Evolutionary conservation across 2,329 filamentous ascomycete species (phyloP).

Genomic region (Westerdykella sp.): DNA sequence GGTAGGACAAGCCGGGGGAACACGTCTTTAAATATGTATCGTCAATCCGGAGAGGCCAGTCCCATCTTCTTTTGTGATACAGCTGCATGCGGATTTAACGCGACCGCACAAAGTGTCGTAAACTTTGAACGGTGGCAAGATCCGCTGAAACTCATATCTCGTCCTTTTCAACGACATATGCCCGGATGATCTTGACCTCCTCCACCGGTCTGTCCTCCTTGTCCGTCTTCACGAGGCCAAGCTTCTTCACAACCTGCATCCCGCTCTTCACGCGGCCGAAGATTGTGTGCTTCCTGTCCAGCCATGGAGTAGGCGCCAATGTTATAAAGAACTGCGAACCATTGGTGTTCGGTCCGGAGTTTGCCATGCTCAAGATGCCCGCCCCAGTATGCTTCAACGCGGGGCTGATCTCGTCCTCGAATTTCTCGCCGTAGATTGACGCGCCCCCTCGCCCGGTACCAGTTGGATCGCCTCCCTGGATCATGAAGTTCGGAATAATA

Average conservation of each 20-base stretch:
- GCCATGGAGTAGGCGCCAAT: conserved; percentile 86
- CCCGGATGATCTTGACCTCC: conserved; percentile 72
- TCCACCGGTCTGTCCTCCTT: conserved; percentile 73
- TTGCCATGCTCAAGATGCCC: conserved; percentile 94
- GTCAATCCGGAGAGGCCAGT: too few relatives aligned
- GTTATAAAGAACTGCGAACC: conserved; percentile 96
- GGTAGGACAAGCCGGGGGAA: too few relatives aligned
- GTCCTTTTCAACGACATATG: conserved; percentile 60
- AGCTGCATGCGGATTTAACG: too few relatives aligned
- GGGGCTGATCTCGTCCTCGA: conserved; percentile 81
- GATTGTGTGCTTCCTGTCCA: conserved; percentile 95
- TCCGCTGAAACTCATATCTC: conserved; percentile 19
- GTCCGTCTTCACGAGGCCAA: conserved; percentile 82
- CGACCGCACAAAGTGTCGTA: too few relatives aligned
- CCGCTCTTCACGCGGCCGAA: conserved; percentile 86
- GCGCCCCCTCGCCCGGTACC: conserved; percentile 84
- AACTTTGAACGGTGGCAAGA: too few relatives aligned
- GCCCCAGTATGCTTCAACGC: conserved; percentile 85
- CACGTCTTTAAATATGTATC: too few relatives aligned
- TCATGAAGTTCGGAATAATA: conserved; percentile 93
- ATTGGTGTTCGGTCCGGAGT: conserved; percentile 87
- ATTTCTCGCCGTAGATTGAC: conserved; percentile 89
- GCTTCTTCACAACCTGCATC: conserved; percentile 74
- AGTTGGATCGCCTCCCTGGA: conserved; percentile 90
- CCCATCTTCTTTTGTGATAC: too few relatives aligned